Base-by-base conservation (phyloP, 1,139 yeast genomes). In the Spathaspora sp. region DNA sequence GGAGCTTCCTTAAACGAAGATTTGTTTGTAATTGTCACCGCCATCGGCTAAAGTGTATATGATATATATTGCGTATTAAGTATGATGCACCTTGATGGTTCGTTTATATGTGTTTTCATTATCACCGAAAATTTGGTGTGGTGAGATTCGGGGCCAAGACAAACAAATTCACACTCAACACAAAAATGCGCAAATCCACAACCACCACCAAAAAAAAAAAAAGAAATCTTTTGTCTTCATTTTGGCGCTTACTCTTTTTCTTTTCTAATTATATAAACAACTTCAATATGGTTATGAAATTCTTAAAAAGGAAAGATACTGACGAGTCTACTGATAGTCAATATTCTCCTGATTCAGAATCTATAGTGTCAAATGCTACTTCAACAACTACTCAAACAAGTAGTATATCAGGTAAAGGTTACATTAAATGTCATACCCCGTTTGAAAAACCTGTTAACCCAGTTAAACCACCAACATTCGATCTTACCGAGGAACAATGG, bases 381-480 rank as follows among this genome's bases (percentile, higher is more conserved):
- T 52, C 59, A 15, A 17, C 50, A 15, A 49, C 50, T 24, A 43
- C 50, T 3, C 13, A n/a, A 20, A 25, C 44, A n/a, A 44, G 42
- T n/a, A 18, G 42, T 17, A 37, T 50, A 1, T 42, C 44, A 2
- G 43, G 46, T 25, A 46, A 47, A 37, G 57, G 51, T 45, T 63
- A 62, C 40, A 60, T 69, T 38, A 71, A 71, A 51, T 58, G 78
- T 47, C 61, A 67, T 43, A 60, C 54, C 2, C 80, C 80, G 1
- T 74, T 74, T 51, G 76, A 71, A 34, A 50, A 63, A 18, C 80
- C 80, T 0, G 52, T 72, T 7, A 63, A 65, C 47, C 72, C 76
- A 3, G 57, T 69, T 17, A 60, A 57, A 43, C 57, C 63, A 3
- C 75, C 75, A 0, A 59, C 42, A 2, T 56, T 60, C 39, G 64